Base-by-base conservation (phyloP, 345 rosid species). In the Murraya koenigii region DNA sequence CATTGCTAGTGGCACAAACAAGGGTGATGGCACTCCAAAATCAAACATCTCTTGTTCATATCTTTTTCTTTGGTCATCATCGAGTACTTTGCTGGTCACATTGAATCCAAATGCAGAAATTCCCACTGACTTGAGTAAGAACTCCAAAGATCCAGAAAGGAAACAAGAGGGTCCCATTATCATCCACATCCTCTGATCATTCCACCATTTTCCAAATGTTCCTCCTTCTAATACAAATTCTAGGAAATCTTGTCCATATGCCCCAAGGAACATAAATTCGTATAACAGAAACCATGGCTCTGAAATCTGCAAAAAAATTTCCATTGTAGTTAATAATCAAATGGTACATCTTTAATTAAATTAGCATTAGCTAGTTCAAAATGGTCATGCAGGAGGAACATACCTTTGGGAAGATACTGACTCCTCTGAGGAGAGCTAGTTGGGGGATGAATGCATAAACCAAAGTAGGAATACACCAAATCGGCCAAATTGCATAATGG, bases 231-330 rank as follows among this genome's bases (percentile, higher is more conserved):
- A 20, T 30, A 83, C 8, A 72, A 88, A 87, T 2, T 90, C 93
- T 0, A 78, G 1, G 13, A 83, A 33, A 66, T 86, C 92, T 80
- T 88, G 90, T 32, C 30, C 83, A 39, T 95, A 90, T 20, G 93
- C 87, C 22, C 95, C 95, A 0, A 91, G 1, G 80, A 86, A 85
- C 20, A 93, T 84, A 77, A 95, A 90, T 32, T 52, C 25, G 82
- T 93, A 91, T 25, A 95, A 77, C 73, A 83, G 62, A 78, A 92
- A 92, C 93, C 90, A 85, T 33, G 87, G 84, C 38, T 93, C 94
- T 1, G 87, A 87, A 22, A 86, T 82, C 91, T 89, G 82, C 75
- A 80, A 73, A 2, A 11, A 44, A 26, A 41, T 22, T 38, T 72
- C 7, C 20, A 19, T 3, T 13, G 11, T 44, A 11, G 5, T 13